These are phyloP conservation scores for Paracorniculantispora psalliotae DNA, from an alignment of 2,329 filamentous ascomycete genomes.

Conservation along the genomic window DNA sequence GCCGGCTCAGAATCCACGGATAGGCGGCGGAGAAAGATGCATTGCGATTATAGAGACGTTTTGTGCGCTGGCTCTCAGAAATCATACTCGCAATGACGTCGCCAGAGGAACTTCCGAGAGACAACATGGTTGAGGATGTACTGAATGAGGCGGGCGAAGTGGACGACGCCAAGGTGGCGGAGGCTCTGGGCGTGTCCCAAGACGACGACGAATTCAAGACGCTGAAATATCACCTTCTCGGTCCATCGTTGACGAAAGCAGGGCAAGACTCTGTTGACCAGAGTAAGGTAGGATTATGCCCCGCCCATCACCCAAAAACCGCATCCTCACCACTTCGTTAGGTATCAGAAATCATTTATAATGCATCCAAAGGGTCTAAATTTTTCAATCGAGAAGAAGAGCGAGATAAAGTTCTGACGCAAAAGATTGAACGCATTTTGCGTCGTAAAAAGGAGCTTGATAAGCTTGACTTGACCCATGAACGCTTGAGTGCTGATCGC, in stretches of 20 bases:
- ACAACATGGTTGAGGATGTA: background rate
- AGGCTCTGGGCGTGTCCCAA: constrained; percentile 1
- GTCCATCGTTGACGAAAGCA: constrained; percentile 87
- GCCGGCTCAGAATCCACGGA: background rate
- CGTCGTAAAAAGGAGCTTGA: constrained; percentile 71
- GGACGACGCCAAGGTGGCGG: constrained; percentile 11
- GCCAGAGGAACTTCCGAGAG: background rate
- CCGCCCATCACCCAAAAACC: background rate
- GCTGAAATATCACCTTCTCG: constrained; percentile 84
- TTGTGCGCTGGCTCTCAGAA: background rate
- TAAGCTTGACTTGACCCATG: constrained; percentile 65
- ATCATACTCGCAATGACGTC: background rate
- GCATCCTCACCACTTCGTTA: constrained; percentile 23
- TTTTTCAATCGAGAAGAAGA: constrained; percentile 89
- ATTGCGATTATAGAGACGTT: background rate
- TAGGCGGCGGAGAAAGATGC: background rate
- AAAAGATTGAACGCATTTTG: constrained; percentile 78
- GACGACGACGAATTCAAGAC: constrained; percentile 44
- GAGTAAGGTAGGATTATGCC: constrained; percentile 54
- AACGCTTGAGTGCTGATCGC: constrained; percentile 73
- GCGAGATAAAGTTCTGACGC: constrained; percentile 74
- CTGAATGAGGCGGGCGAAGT: constrained; percentile 6
- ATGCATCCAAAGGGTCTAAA: constrained; percentile 92
- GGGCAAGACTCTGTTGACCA: constrained; percentile 94
- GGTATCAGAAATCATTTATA: constrained; percentile 96